Percentiles rank a stretch among this genome's conserved stretches.
These are phyloP conservation scores for Suillus placidus DNA, from an alignment of 768 basidiomycete genomes.

Conservation along the genomic window DNA sequence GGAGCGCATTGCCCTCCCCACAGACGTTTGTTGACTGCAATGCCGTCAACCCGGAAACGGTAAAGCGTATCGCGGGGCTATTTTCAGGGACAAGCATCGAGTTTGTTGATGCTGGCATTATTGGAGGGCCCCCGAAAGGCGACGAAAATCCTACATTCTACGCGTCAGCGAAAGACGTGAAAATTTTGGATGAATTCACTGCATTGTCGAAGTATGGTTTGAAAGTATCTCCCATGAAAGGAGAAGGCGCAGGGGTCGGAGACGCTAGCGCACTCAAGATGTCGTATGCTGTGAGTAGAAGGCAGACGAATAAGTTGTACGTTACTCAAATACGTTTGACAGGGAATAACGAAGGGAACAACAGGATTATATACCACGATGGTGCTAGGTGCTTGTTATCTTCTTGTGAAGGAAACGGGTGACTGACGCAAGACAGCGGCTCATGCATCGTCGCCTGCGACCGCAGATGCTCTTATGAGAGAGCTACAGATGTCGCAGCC, in stretches of 20 bases:
- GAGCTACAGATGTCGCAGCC: conserved; percentile 54
- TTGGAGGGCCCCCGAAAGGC: conserved; percentile 55
- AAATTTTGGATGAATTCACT: conserved; percentile 42
- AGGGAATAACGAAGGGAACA: conserved; percentile 61
- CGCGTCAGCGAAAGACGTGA: conserved; percentile 44
- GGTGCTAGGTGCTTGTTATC: conserved; percentile 47
- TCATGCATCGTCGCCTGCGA: conserved; percentile 59
- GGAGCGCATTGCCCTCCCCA: neutral
- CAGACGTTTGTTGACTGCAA: conserved; percentile 59
- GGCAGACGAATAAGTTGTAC: conserved; percentile 6
- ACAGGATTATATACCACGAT: conserved; percentile 57
- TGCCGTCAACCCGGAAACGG: conserved; percentile 55
- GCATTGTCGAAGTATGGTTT: conserved; percentile 46
- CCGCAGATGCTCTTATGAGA: conserved; percentile 55
- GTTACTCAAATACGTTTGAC: neutral
- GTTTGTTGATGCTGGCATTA: conserved; percentile 60
- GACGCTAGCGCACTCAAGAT: conserved; percentile 67
- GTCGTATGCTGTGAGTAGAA: conserved; percentile 57
- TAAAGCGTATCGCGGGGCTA: conserved; percentile 47
- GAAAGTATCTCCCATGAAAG: conserved; percentile 47
- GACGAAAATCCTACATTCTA: conserved; percentile 58
- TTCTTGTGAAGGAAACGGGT: conserved; percentile 7
- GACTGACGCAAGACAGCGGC: conserved; percentile 42
- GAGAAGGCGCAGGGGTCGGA: conserved; percentile 52
- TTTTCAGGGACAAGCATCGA: conserved; percentile 42